Evolutionary conservation across 1,284 basidiomycete genomes (phyloP), one percentile per base, ranked within the genome.

Genomic region (Sporisorium reilianum): DNA sequence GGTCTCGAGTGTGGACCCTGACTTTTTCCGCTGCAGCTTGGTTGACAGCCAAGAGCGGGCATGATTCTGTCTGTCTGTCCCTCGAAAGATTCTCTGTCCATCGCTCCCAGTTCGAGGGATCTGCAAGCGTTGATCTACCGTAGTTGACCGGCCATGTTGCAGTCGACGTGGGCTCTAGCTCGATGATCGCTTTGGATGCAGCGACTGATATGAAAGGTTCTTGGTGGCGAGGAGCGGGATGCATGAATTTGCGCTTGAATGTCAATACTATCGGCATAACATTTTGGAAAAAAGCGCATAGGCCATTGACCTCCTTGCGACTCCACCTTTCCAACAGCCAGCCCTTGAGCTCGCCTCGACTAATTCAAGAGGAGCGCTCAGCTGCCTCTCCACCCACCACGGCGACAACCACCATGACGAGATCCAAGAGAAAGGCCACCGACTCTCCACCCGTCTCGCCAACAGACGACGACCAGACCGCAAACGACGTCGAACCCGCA

Each of bases 361-460:
- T n/a, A n/a, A n/a, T n/a, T n/a, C n/a, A n/a, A n/a, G n/a, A n/a
- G n/a, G n/a, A n/a, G n/a, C n/a, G n/a, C n/a, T n/a, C n/a, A n/a
- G n/a, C n/a, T 30, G 12, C n/a, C 20, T 20, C 38, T 20, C 38
- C n/a, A 46, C 20, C n/a, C 22, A 50, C 48, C 22, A 32, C 22
- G 8, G 22, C 42, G 11, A 23, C 42, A 18, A n/a, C 5, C 10
- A 53, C 6, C 23, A 69, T 62, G 60, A 53, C 66, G 3, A 18
- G 22, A 18, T 16, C 20, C 36, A 69, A 69, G 49, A 41, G 60
- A 12, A 69, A 69, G 28, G 61, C 67, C 2, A 50, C 54, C 12
- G 38, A 54, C n/a, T 49, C 61, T 4, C 54, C 67, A n/a, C 50
- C 50, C 11, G 14, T 28, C 11, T 54, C 55, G 23, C 42, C 46